Percentiles rank a stretch among this genome's conserved stretches.
Evolutionary conservation across 805 yeast species (phyloP).

Genomic region (Candida vartiovaarae): DNA sequence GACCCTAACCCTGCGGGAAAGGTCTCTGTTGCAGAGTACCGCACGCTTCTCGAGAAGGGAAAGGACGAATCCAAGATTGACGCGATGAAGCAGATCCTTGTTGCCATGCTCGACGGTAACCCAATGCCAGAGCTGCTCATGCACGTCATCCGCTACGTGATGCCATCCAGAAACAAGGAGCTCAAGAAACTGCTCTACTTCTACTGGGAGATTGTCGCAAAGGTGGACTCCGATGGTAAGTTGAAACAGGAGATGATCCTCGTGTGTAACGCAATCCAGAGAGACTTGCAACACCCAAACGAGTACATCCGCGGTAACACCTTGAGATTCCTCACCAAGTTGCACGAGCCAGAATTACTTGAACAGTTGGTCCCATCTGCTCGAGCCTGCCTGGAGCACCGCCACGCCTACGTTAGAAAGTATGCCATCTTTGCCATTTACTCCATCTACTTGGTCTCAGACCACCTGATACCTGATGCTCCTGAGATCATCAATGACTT

Average conservation of each 20-base stretch:
- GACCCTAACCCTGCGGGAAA: constrained; percentile 64
- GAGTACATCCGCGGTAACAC: constrained; percentile 96
- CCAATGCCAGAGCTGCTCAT: constrained; percentile 87
- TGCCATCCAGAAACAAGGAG: constrained; percentile 91
- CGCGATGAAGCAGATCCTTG: constrained; percentile 83
- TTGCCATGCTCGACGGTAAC: constrained; percentile 87
- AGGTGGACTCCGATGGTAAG: constrained; percentile 79
- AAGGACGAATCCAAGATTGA: constrained; percentile 81
- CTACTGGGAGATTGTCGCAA: constrained; percentile 98
- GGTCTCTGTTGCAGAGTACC: constrained; percentile 63
- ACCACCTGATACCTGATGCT: constrained; percentile 93
- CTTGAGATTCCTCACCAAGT: constrained; percentile 80
- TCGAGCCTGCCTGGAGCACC: constrained; percentile 84
- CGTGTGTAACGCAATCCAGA: constrained; percentile 95
- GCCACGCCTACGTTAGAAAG: constrained; percentile 97
- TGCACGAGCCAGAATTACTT: constrained; percentile 86
- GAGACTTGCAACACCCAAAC: constrained; percentile 96
- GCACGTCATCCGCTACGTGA: constrained; percentile 94
- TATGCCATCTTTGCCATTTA: constrained; percentile 90
- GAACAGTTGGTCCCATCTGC: constrained; percentile 95
- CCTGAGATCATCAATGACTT: constrained; percentile 71
- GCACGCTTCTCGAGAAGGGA: constrained; percentile 76
- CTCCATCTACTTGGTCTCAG: constrained; percentile 75
- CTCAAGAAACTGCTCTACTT: constrained; percentile 88
- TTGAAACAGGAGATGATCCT: constrained; percentile 97